Percentiles rank a stretch among this genome's conserved stretches.
Conservation (phyloP, 1,284 basidiomycete species). For the Cryptococcus sp. region DNA sequence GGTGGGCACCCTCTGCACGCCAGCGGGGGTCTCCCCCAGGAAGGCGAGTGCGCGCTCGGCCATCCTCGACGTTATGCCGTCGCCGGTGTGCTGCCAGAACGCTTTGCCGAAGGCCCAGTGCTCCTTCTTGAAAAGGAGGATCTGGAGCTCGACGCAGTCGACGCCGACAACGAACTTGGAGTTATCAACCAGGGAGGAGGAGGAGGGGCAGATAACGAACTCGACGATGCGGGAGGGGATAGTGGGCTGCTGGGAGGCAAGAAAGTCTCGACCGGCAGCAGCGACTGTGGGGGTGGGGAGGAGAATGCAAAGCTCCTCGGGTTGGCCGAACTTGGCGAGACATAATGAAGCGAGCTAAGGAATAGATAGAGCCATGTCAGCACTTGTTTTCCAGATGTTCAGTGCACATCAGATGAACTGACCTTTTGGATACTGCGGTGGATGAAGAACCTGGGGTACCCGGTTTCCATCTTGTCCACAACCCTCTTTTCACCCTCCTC, state of each 20-base stretch:
- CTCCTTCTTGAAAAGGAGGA: slow-evolving; percentile 72
- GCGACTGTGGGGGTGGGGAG: slow-evolving; percentile 71
- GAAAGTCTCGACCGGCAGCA: slow-evolving; percentile 70
- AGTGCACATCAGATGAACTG: slow-evolving; percentile 24
- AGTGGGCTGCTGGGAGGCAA: slow-evolving; percentile 55
- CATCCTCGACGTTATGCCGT: slow-evolving; percentile 81
- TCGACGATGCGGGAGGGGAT: slow-evolving; percentile 65
- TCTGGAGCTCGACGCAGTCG: slow-evolving; percentile 63
- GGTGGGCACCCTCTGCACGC: slow-evolving; percentile 12
- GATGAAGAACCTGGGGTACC: slow-evolving; percentile 98
- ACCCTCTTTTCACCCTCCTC: slow-evolving; percentile 88
- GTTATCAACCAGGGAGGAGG: slow-evolving; percentile 27
- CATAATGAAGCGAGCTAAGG: slow-evolving; percentile 70
- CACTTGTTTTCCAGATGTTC: neutral
- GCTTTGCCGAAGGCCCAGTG: slow-evolving; percentile 71
- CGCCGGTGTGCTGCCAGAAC: slow-evolving; percentile 94
- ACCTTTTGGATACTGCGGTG: slow-evolving; percentile 85
- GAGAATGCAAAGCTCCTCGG: slow-evolving; percentile 71
- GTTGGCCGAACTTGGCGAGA: slow-evolving; percentile 68
- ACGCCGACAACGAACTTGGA: slow-evolving; percentile 34
- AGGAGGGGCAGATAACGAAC: slow-evolving; percentile 66
- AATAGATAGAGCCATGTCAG: neutral
- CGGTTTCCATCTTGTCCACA: slow-evolving; percentile 75
- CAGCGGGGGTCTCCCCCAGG: slow-evolving; percentile 54
- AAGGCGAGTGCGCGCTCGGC: slow-evolving; percentile 77